phyloP scores from a whole-genome alignment of 495 filamentous ascomycete species.

The Melanomma pulvis-pyrius region DNA sequence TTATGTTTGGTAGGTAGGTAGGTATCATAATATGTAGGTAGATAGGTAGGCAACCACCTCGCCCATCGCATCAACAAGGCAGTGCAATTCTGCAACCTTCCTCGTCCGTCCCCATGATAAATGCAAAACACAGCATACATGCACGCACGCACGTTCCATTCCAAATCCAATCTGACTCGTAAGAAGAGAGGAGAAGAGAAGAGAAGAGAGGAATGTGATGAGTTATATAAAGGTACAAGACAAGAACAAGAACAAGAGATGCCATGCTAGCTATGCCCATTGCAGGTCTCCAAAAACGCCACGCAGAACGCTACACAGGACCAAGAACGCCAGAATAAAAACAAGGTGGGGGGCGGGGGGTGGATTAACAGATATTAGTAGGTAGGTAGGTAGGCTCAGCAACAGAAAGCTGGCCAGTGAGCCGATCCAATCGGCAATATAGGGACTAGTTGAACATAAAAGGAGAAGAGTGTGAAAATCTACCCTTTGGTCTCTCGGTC shows the following conservation, averaged over 20 bases:
- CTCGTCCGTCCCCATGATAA: too few species aligned
- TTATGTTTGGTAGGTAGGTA: background rate
- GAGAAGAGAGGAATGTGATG: too few species aligned
- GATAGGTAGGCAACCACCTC: too few species aligned
- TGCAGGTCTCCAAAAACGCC: background rate
- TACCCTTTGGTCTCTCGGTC: background rate
- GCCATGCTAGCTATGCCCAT: background rate
- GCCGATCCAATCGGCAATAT: background rate
- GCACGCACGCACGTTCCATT: too few species aligned
- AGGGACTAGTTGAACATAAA: background rate
- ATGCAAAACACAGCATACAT: too few species aligned
- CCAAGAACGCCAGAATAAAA: background rate
- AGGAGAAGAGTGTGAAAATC: background rate
- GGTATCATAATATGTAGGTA: background rate
- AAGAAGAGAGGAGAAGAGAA: background rate
- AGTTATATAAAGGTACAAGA: background rate
- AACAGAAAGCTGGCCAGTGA: background rate
- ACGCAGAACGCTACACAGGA: conserved; percentile 9
- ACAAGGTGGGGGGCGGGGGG: too few species aligned
- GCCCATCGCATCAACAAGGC: too few species aligned
- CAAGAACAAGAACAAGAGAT: background rate
- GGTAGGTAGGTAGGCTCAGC: background rate
- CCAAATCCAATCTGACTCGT: too few species aligned
- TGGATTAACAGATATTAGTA: conserved; percentile 4
- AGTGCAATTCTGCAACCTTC: too few species aligned